Evolutionary conservation across 208 protist genomes (phyloP).

Genomic region (Leishmania tarentolae): DNA sequence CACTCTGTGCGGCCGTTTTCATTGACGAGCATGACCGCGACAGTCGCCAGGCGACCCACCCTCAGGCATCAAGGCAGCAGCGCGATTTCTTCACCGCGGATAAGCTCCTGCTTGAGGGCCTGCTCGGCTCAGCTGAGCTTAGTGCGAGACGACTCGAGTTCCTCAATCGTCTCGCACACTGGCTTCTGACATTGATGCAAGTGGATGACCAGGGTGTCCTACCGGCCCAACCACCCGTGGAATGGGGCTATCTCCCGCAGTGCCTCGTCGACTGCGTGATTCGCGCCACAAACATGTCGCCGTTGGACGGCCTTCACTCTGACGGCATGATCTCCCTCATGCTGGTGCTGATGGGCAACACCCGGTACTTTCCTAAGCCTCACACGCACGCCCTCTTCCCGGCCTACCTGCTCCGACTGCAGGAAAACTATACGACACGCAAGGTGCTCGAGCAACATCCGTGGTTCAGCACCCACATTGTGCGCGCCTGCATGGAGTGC

Average conservation of each 20-base stretch:
- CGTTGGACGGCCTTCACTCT: conserved; percentile 54
- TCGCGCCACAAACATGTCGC: conserved; percentile 58
- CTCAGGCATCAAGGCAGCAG: conserved; percentile 48
- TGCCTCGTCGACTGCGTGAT: conserved; percentile 84
- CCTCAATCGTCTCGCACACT: conserved; percentile 72
- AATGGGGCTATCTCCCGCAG: conserved; percentile 86
- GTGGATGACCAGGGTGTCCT: conserved; percentile 48
- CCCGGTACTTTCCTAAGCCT: conserved; percentile 86
- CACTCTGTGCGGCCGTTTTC: conserved; percentile 48
- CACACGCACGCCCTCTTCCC: conserved; percentile 91
- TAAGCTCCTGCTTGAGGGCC: conserved; percentile 60
- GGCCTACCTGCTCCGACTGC: conserved; percentile 56
- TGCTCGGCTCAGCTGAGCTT: conserved; percentile 53
- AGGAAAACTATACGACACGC: conserved; percentile 55
- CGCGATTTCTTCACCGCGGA: conserved; percentile 50
- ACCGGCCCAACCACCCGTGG: conserved; percentile 43
- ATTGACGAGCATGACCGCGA: conserved; percentile 71
- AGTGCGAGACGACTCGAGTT: conserved; percentile 59
- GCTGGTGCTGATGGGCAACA: conserved; percentile 92
- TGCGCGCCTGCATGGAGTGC: conserved; percentile 83
- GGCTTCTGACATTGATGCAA: conserved; percentile 81
- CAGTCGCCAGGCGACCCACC: conserved; percentile 52
- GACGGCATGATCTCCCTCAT: conserved; percentile 82
- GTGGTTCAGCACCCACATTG: conserved; percentile 82
- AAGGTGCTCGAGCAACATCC: conserved; percentile 66